These are phyloP conservation scores for Xylaria sp. DNA, from an alignment of 2,329 filamentous ascomycete species.

Conservation along the genomic window DNA sequence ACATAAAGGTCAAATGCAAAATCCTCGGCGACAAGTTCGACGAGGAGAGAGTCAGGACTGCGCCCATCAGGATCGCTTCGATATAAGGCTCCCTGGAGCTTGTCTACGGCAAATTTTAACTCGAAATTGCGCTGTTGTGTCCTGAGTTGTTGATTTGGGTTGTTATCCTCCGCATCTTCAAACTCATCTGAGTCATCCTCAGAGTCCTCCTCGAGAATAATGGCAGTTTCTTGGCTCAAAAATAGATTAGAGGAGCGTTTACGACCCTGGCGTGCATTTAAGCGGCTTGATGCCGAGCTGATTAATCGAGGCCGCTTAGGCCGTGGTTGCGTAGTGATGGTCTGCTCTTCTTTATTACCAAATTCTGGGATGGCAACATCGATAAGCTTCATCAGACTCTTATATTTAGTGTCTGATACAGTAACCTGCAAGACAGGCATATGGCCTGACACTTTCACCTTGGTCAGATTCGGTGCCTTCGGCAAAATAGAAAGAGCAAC, in stretches of 20 bases:
- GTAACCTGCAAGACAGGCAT: slow-evolving; percentile 91
- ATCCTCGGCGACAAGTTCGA: slow-evolving; percentile 88
- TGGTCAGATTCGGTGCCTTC: slow-evolving; percentile 91
- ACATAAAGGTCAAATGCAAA: slow-evolving; percentile 91
- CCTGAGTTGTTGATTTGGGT: slow-evolving; percentile 68
- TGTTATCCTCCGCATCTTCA: slow-evolving; percentile 72
- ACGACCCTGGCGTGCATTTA: slow-evolving; percentile 60
- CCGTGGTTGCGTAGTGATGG: slow-evolving; percentile 39
- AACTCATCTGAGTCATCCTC: slow-evolving; percentile 72
- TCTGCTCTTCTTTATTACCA: slow-evolving; percentile 56
- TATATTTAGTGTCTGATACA: slow-evolving; percentile 95
- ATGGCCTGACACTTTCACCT: slow-evolving; percentile 89
- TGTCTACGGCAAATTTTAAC: slow-evolving; percentile 95
- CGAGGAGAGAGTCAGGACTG: slow-evolving; percentile 81
- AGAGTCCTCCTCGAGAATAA: slow-evolving; percentile 81
- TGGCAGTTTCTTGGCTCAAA: slow-evolving; percentile 74
- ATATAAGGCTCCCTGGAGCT: slow-evolving; percentile 91
- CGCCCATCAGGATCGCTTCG: slow-evolving; percentile 82
- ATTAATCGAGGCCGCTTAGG: slow-evolving; percentile 57
- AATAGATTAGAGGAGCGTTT: slow-evolving; percentile 77
- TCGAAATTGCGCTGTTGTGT: slow-evolving; percentile 93
- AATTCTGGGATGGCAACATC: slow-evolving; percentile 94
- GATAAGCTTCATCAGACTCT: slow-evolving; percentile 93
- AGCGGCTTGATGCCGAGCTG: slow-evolving; percentile 59
- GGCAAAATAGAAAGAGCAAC: slow-evolving; percentile 98